These are phyloP conservation scores for Debaryomyces nepalensis DNA, from an alignment of 1,139 yeast species.

Conservation along the genomic window DNA sequence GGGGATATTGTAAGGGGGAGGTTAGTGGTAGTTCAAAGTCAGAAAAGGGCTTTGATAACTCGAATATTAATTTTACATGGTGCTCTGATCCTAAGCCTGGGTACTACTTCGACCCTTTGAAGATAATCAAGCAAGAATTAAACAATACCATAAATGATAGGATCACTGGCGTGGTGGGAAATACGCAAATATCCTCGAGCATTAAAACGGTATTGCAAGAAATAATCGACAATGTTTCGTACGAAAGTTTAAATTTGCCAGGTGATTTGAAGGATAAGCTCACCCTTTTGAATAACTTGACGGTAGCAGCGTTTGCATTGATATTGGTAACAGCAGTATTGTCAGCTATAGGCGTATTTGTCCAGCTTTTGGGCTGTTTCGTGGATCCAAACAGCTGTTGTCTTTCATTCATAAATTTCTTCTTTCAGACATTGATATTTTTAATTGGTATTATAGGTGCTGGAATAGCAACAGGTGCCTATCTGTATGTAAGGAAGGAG, in stretches of 20 bases:
- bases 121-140: slow-evolving; percentile 49
- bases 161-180: slow-evolving; percentile 28
- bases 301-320: slow-evolving; percentile 34
- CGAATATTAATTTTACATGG: slow-evolving; percentile 51
- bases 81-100: slow-evolving; percentile 58
- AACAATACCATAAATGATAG: slow-evolving; percentile 33
- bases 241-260: slow-evolving; percentile 42
- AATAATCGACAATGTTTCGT: slow-evolving; percentile 32
- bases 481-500: slow-evolving; percentile 33
- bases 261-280: slow-evolving; percentile 40
- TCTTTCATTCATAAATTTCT: slow-evolving; percentile 46
- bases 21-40: slow-evolving; percentile 20
- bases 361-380: slow-evolving; percentile 39
- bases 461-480: slow-evolving; percentile 41
- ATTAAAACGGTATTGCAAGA: slow-evolving; percentile 31
- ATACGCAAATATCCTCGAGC: slow-evolving; percentile 14
- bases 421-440: slow-evolving; percentile 38
- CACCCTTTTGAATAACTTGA: slow-evolving; percentile 33
- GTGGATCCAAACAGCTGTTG: slow-evolving; percentile 44
- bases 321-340: slow-evolving; percentile 34
- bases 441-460: slow-evolving; percentile 39
- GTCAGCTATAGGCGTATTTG: slow-evolving; percentile 32
- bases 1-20: slow-evolving; percentile 76
- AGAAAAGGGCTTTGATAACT: slow-evolving; percentile 34
- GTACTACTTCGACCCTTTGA: slow-evolving; percentile 57